Evolutionary conservation across 352 stramenopile genomes (phyloP), one percentile per base, ranked within the genome.

Genomic region (Phytopythium kandeliae): DNA sequence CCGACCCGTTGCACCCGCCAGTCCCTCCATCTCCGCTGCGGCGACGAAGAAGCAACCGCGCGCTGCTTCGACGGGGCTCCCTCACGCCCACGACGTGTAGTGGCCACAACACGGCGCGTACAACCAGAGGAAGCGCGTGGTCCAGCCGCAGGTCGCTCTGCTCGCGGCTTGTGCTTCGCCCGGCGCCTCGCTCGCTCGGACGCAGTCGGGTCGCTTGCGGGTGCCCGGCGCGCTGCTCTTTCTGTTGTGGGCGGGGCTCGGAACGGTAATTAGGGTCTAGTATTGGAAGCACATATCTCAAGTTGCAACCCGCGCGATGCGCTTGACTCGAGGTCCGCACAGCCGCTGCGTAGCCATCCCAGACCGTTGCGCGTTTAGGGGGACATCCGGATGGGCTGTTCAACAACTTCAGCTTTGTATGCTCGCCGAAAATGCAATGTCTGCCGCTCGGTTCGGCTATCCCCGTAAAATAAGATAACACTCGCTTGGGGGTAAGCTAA

Each of bases 1-100:
- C 1, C 73, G 62, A 17, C 26, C 19, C 37, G 48, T 47, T 2
- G 24, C 40, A 31, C 57, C 62, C 19, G 16, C 28, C 22, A 42
- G 37, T 26, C 25, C 54, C 33, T 67, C 48, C 28, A 44, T 30
- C 1, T 42, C 19, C 17, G 2, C 17, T 3, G 15, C 19, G 17
- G 15, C n/a, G 36, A 25, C 24, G 10, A 24, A 12, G 17, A 15
- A 42, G 36, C 24, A 42, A 42, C 17, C 17, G 15, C 36, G 36
- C 21, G n/a, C 40, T 12, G 12, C 4, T 12, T 0, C n/a, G n/a
- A n/a, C n/a, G n/a, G n/a, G n/a, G n/a, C n/a, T n/a, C n/a, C n/a
- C n/a, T n/a, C n/a, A n/a, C n/a, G n/a, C n/a, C n/a, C n/a, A n/a
- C 4, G n/a, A 7, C 1, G 17, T 25, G 21, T 19, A 17, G 25